phyloP scores from a whole-genome alignment of 73 alveolate species.

The Tetrahymena borealis region DNA sequence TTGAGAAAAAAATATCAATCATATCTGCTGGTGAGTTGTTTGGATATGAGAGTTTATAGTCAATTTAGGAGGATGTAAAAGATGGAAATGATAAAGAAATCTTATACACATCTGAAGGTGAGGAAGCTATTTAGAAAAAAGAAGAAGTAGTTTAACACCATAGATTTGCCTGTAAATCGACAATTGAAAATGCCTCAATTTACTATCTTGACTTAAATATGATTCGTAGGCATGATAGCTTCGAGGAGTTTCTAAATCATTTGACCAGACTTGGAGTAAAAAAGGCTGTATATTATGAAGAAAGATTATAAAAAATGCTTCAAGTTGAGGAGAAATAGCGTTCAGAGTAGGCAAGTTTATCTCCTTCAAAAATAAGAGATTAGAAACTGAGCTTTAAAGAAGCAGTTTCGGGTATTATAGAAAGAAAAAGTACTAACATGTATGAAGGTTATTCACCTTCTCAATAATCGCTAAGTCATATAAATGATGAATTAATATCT shows the following conservation, averaged over 20 bases:
- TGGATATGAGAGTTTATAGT: background rate
- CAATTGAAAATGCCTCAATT: background rate
- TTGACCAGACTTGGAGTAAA: background rate
- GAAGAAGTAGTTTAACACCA: background rate
- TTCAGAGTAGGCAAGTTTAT: background rate
- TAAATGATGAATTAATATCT: background rate
- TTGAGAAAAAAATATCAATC: background rate
- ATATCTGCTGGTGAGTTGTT: background rate
- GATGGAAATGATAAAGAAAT: background rate
- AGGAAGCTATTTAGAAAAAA: background rate
- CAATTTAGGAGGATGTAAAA: background rate
- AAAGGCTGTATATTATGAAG: background rate
- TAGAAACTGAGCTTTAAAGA: background rate
- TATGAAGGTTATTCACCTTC: background rate
- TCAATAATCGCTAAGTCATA: background rate
- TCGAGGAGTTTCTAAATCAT: background rate
- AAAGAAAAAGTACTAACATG: background rate
- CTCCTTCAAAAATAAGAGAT: background rate
- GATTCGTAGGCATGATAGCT: background rate
- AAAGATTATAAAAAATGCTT: background rate
- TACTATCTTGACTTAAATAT: background rate
- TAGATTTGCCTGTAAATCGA: background rate
- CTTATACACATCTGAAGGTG: background rate
- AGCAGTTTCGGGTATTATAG: background rate
- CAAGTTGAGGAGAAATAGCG: background rate